Percentiles rank a stretch among this genome's conserved stretches.
Conservation (phyloP, 371 early-diverging fungal genomes). For the Circinella umbellata region DNA sequence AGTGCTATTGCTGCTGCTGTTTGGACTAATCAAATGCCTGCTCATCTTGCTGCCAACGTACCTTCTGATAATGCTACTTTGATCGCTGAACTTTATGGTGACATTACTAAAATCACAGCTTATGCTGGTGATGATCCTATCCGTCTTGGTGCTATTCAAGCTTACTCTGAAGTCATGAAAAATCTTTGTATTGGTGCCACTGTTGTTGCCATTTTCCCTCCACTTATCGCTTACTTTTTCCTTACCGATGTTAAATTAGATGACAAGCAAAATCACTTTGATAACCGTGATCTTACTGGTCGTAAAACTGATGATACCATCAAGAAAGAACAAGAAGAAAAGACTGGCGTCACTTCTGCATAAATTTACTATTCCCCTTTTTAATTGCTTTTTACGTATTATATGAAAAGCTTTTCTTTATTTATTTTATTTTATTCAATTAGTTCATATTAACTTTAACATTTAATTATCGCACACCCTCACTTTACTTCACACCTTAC, state of each 20-base stretch:
- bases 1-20: constrained; percentile 49
- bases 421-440: no score
- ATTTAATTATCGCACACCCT: no score
- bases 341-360: constrained; percentile 1
- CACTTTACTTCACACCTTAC: no score
- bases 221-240: constrained; percentile 22
- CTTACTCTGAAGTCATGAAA: constrained; percentile 37
- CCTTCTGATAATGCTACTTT: constrained; percentile 44
- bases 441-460: no score
- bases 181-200: constrained; percentile 31
- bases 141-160: constrained; percentile 32
- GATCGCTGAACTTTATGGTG: constrained; percentile 24
- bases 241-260: constrained; percentile 20
- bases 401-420: no score
- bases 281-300: constrained; percentile 25
- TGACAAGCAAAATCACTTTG: constrained; percentile 25
- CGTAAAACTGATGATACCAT: constrained; percentile 8
- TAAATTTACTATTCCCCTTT: neutral
- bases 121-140: constrained; percentile 25
- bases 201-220: constrained; percentile 23
- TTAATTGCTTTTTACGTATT: neutral
- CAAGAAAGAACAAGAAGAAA: neutral
- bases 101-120: constrained; percentile 18
- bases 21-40: constrained; percentile 51
- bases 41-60: constrained; percentile 32